Evolutionary conservation across 352 stramenopile species (phyloP).

Genomic region (Phytophthora nicotianae): DNA sequence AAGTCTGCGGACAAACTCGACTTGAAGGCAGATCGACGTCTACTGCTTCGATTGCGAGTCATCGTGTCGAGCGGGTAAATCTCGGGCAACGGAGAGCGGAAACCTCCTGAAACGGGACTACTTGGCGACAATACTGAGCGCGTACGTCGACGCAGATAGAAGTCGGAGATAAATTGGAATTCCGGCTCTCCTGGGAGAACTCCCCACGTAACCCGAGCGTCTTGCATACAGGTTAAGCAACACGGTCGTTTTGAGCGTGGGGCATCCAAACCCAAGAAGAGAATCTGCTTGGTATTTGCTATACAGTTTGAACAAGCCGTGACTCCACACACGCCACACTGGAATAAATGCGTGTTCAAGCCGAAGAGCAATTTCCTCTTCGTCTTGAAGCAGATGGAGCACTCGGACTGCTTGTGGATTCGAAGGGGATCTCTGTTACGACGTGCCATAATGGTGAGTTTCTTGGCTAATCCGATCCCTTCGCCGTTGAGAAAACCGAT

Average conservation of each 20-base stretch:
- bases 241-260: conserved; percentile 27
- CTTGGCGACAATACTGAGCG: neutral
- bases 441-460: conserved; percentile 48
- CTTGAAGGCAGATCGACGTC: conserved; percentile 3
- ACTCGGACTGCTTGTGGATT: conserved; percentile 9
- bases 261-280: conserved; percentile 27
- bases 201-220: conserved; percentile 31
- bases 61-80: conserved; percentile 23
- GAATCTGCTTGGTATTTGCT: conserved; percentile 29
- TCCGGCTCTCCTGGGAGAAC: conserved; percentile 24
- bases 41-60: conserved; percentile 15
- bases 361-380: conserved; percentile 17
- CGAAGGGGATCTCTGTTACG: conserved; percentile 4
- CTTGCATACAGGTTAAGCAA: conserved; percentile 39
- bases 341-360: conserved; percentile 25
- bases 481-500: conserved; percentile 41
- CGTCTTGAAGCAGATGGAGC: conserved; percentile 37
- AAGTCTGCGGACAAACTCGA: conserved; percentile 18
- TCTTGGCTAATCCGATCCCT: conserved; percentile 50
- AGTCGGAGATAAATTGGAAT: conserved; percentile 39
- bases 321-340: conserved; percentile 30
- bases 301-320: conserved; percentile 40
- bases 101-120: neutral
- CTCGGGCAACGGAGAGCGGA: conserved; percentile 11
- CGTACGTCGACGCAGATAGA: conserved; percentile 13